Conservation (phyloP, 345 rosid genomes). For the Psidium friedrichsthalianum region DNA sequence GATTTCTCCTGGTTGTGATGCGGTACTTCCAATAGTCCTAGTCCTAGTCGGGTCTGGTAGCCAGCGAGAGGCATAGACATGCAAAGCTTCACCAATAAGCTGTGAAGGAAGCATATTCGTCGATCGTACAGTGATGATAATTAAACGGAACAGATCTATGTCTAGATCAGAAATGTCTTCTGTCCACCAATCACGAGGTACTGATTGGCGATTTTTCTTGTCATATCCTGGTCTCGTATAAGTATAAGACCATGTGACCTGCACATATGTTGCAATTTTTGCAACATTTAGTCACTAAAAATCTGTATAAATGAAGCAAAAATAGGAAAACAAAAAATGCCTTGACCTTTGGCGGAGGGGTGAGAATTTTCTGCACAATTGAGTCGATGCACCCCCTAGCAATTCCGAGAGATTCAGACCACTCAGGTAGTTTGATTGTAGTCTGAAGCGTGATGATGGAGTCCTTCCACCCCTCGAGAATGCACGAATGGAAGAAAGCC, state of each 20-base stretch:
- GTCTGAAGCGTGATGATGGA: conserved; percentile 65
- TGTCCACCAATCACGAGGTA: conserved; percentile 98
- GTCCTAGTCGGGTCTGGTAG: conserved; percentile 51
- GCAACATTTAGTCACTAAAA: not conserved
- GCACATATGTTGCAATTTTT: not conserved
- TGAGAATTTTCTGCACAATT: conserved; percentile 70
- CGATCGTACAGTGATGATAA: conserved; percentile 58
- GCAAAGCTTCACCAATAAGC: conserved; percentile 91
- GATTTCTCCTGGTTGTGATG: conserved; percentile 30
- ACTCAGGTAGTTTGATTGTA: conserved; percentile 52
- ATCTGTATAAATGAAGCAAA: not conserved
- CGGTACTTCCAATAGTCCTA: conserved; percentile 23
- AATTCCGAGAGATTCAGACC: conserved; percentile 89
- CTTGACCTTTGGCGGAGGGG: conserved; percentile 59
- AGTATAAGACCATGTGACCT: conserved; percentile 93
- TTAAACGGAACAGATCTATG: conserved; percentile 73
- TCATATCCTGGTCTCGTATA: conserved; percentile 70
- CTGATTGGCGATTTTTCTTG: conserved; percentile 48
- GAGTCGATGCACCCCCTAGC: conserved; percentile 80
- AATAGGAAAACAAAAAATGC: not conserved
- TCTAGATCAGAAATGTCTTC: conserved; percentile 92
- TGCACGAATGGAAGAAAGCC: conserved; percentile 80
- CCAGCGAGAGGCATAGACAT: conserved; percentile 89
- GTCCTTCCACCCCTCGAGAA: conserved; percentile 95
- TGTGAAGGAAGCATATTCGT: conserved; percentile 51